phyloP scores from a whole-genome alignment of 176 grass and related monocot species.

The Alopecurus myosuroides region DNA sequence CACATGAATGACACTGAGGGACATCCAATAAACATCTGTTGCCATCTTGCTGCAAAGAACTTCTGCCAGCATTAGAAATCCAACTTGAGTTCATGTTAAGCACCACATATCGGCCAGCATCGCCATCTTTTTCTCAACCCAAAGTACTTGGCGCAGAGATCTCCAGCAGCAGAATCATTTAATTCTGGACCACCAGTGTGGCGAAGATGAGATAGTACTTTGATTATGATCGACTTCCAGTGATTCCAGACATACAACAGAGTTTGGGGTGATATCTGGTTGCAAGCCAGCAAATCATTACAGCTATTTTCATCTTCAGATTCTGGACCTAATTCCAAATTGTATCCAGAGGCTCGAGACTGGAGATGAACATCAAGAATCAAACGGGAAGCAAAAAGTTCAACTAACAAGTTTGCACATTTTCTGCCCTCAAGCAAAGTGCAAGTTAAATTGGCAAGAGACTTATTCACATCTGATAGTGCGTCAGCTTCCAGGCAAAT shows the following conservation, averaged over 20 bases:
- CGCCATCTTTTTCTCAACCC: slow-evolving; percentile 46
- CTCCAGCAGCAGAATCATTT: slow-evolving; percentile 20
- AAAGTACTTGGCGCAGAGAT: slow-evolving; percentile 61
- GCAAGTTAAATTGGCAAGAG: slow-evolving; percentile 19
- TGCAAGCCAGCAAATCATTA: slow-evolving; percentile 30
- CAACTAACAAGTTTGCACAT: slow-evolving; percentile 25
- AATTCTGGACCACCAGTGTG: neutral
- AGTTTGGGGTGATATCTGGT: slow-evolving; percentile 35
- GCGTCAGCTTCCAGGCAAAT: slow-evolving; percentile 43
- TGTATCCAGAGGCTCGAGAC: slow-evolving; percentile 17
- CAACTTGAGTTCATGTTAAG: slow-evolving; percentile 57
- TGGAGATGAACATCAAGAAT: slow-evolving; percentile 64
- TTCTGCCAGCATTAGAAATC: slow-evolving; percentile 30
- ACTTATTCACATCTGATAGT: slow-evolving; percentile 38
- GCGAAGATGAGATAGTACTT: slow-evolving; percentile 24
- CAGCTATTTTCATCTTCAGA: slow-evolving; percentile 13
- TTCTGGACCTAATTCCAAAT: slow-evolving; percentile 13
- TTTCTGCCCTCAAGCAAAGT: slow-evolving; percentile 40
- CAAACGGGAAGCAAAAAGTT: slow-evolving; percentile 38
- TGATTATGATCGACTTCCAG: slow-evolving; percentile 38
- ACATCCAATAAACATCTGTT: slow-evolving; percentile 12
- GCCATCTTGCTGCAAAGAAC: slow-evolving; percentile 23
- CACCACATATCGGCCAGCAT: slow-evolving; percentile 13
- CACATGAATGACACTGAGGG: slow-evolving; percentile 31
- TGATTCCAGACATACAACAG: slow-evolving; percentile 47